A percentile compares a stretch with the other conserved stretches of the same genome.
These are phyloP conservation scores for Saturnispora hagleri DNA, from an alignment of 805 yeast genomes.

Conservation along the genomic window DNA sequence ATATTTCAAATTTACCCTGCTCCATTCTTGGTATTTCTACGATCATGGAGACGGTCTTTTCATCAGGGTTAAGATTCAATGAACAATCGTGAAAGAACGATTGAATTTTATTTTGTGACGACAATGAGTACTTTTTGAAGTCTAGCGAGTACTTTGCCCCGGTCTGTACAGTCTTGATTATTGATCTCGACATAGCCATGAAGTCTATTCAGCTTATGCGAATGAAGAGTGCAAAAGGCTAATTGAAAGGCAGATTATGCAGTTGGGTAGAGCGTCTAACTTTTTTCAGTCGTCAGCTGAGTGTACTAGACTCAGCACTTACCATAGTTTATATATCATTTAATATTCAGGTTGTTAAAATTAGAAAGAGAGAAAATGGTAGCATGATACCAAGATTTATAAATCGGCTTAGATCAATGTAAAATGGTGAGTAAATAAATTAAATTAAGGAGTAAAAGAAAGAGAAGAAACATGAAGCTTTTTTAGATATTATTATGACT, in stretches of 20 bases:
- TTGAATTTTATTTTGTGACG: background rate
- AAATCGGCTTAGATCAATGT: background rate
- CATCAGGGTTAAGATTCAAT: slow-evolving; percentile 34
- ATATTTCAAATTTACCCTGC: slow-evolving; percentile 76
- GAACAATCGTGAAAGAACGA: slow-evolving; percentile 74
- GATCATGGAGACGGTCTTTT: slow-evolving; percentile 48
- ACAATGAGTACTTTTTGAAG: slow-evolving; percentile 36
- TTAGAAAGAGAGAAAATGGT: background rate
- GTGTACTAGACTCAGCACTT: background rate
- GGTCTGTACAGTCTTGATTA: slow-evolving; percentile 6
- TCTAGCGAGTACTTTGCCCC: slow-evolving; percentile 32
- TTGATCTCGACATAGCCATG: background rate
- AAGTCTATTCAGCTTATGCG: background rate
- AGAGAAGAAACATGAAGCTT: background rate
- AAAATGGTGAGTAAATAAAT: background rate
- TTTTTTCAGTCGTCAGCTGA: background rate
- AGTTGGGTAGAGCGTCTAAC: background rate
- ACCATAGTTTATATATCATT: too few species aligned
- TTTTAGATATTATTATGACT: background rate
- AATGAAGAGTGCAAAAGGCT: background rate
- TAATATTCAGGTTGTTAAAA: background rate
- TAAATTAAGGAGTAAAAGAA: background rate
- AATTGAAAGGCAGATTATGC: background rate
- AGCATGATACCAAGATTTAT: background rate
- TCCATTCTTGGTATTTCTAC: slow-evolving; percentile 78